Evolutionary conservation across 768 basidiomycete genomes (phyloP), one percentile per base, ranked within the genome.

Genomic region (Paxillus ammoniavirescens): DNA sequence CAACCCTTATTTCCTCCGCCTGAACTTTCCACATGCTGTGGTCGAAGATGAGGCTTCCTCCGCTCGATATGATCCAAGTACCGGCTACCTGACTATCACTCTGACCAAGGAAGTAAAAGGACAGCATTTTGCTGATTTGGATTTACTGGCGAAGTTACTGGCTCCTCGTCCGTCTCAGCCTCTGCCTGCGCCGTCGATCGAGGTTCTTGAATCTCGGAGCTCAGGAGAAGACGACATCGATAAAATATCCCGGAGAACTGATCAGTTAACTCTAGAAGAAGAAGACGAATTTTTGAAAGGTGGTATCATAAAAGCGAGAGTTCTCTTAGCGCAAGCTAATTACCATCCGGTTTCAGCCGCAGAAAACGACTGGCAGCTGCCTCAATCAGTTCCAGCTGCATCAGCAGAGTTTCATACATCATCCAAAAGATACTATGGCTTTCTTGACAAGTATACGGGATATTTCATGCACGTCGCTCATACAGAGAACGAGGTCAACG

Each of bases 1-100:
- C 66, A 89, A 88, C 54, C 91, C 91, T 2, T 94, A 93, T 65
- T 93, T 88, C 62, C 77, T 93, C 49, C 85, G 90, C 2, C 77
- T 94, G 56, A 83, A 84, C 62, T 91, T 94, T 66, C 75, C 86
- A 28, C 79, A 87, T 60, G 67, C 80, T 0, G 65, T 87, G 23
- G 59, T 87, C 38, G 81, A 89, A 52, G 89, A 92, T 53, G 78
- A 81, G 30, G 68, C 71, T 23, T 85, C 89, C 15, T 80, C 81
- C 26, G 91, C 90, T 2, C 65, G 74, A 60, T 94, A 93, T 62
- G 87, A 94, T 66, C 82, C 90, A 28, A 76, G 79, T 36, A 77
- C 84, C n/a, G 91, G 90, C n/a, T 82, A 84, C 64, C 74, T 94
- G 60, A 87, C 81, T 13, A 74, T 93, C 50, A 86, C 82, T 8